Conservation (phyloP, 257 asterid genomes). For the Salvia splendens region DNA sequence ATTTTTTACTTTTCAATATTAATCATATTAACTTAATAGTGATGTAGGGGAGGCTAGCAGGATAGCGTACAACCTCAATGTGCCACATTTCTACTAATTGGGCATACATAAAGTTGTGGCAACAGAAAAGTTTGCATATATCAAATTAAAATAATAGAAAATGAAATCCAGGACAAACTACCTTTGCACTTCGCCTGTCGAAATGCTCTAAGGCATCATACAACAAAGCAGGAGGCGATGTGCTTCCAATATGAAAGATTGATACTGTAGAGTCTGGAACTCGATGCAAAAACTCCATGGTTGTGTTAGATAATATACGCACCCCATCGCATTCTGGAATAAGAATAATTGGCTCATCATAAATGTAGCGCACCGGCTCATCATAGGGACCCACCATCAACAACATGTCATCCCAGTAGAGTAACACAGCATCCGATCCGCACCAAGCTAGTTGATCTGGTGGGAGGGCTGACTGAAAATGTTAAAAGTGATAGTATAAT, state of each 20-base stretch:
- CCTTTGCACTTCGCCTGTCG: slow-evolving; percentile 95
- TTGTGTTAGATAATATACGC: slow-evolving; percentile 74
- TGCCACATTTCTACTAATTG: neutral
- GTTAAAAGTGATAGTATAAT: no score
- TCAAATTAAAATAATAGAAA: neutral
- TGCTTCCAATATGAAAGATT: slow-evolving; percentile 94
- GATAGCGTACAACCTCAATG: neutral
- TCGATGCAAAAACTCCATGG: slow-evolving; percentile 90
- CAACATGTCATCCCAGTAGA: slow-evolving; percentile 94
- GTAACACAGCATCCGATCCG: slow-evolving; percentile 91
- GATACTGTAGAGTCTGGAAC: slow-evolving; percentile 96
- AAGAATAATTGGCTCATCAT: slow-evolving; percentile 82
- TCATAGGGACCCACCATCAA: slow-evolving; percentile 95
- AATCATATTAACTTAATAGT: neutral
- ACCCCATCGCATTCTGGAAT: slow-evolving; percentile 96
- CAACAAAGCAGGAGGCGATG: slow-evolving; percentile 87
- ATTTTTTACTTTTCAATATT: neutral
- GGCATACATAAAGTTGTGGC: neutral
- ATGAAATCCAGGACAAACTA: slow-evolving; percentile 28
- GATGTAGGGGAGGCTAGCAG: no score
- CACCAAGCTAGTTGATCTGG: slow-evolving; percentile 98
- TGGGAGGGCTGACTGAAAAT: slow-evolving; percentile 78
- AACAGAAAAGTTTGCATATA: neutral
- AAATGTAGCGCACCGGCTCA: slow-evolving; percentile 88
- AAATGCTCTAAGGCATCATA: slow-evolving; percentile 96